Conservation (phyloP, 1,139 yeast genomes). For the Candida tropicalis region DNA sequence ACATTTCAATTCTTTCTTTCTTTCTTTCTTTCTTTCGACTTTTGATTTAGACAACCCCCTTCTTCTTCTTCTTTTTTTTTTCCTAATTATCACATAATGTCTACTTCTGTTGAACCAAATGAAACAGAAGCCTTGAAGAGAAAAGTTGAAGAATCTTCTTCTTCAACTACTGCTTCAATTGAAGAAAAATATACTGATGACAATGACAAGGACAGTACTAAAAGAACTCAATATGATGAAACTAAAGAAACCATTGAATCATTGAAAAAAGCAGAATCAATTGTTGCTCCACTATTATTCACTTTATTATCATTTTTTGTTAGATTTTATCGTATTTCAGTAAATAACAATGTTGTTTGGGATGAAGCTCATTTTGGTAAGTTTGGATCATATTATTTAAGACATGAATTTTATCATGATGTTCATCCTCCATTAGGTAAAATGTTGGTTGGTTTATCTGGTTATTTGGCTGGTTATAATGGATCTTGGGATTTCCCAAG, state of each 20-base stretch:
- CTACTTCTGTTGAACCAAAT: constrained; percentile 29
- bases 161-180: constrained; percentile 9
- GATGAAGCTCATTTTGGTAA: constrained; percentile 85
- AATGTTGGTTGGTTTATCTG: constrained; percentile 94
- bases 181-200: constrained; percentile 17
- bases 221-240: constrained; percentile 33
- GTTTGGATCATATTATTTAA: constrained; percentile 89
- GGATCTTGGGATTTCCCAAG: constrained; percentile 96
- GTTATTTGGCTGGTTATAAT: constrained; percentile 91
- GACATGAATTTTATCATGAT: constrained; percentile 94
- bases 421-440: constrained; percentile 99
- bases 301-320: constrained; percentile 52
- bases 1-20: background rate
- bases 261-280: constrained; percentile 33
- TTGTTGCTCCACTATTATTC: constrained; percentile 50
- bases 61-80: no score
- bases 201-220: constrained; percentile 21
- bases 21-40: background rate
- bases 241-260: constrained; percentile 35
- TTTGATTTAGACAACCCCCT: no score
- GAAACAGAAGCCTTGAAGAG: constrained; percentile 22
- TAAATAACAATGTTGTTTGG: constrained; percentile 59
- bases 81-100: no score
- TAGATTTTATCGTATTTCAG: constrained; percentile 55
- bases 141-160: constrained; percentile 5